Conservation (phyloP, 78 protist genomes). For the Salpingoeca rosetta region DNA sequence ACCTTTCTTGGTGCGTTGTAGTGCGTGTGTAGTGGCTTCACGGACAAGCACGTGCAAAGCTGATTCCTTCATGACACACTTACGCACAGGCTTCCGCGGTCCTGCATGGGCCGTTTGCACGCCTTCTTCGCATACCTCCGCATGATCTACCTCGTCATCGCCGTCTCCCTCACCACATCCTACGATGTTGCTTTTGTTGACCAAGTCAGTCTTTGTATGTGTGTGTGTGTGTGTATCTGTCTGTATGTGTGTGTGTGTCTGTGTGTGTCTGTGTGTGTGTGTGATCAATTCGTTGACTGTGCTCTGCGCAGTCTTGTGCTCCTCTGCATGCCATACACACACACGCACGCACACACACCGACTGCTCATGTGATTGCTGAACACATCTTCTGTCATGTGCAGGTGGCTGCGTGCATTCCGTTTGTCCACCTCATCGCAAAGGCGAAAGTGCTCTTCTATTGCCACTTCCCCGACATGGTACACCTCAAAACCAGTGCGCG, state of each 20-base stretch:
- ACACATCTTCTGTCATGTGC: too few relatives aligned
- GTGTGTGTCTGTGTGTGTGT: too few relatives aligned
- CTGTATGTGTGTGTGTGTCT: too few relatives aligned
- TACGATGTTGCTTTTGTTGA: conserved; percentile 33
- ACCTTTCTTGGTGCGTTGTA: background rate
- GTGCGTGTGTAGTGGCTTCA: background rate
- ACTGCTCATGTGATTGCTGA: too few relatives aligned
- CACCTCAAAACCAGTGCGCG: background rate
- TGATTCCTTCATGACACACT: background rate
- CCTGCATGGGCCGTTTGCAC: conserved; percentile 9
- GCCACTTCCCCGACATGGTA: conserved; percentile 95
- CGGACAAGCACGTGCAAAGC: background rate
- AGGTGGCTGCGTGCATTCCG: background rate
- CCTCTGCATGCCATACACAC: background rate
- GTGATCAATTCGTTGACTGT: background rate
- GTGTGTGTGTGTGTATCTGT: background rate
- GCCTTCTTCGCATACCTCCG: conserved; percentile 26
- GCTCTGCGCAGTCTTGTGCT: background rate
- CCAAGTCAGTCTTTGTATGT: conserved; percentile 27
- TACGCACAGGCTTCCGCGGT: background rate
- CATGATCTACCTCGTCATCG: background rate
- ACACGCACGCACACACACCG: background rate
- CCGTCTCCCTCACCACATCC: background rate
- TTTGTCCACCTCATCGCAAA: background rate
- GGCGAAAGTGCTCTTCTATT: conserved; percentile 75